Percentiles rank a stretch among this genome's conserved stretches.
Evolutionary conservation across 2,329 filamentous ascomycete species (phyloP).

Genomic region (Moelleriella libera): DNA sequence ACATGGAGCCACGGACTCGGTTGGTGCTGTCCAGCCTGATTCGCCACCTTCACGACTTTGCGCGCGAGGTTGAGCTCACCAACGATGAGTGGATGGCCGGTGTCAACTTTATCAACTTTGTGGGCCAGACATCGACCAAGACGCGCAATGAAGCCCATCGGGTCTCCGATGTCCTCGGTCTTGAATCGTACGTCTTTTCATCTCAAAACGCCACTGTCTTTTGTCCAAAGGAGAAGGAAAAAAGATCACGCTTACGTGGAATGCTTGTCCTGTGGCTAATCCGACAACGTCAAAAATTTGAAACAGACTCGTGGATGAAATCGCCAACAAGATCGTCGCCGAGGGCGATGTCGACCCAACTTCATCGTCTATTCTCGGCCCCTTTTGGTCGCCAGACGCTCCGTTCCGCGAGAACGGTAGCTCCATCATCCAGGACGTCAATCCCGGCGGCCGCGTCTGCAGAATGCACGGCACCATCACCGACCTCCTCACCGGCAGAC

Average conservation of each 20-base stretch:
- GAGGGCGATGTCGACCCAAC: slow-evolving; percentile 50
- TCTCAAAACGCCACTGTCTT: background rate
- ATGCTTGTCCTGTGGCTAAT: background rate
- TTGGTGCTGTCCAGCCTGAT: slow-evolving; percentile 51
- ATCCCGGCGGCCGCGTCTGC: slow-evolving; percentile 42
- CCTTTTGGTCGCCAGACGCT: slow-evolving; percentile 65
- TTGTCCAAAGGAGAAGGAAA: too few relatives aligned
- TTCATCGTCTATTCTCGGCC: slow-evolving; percentile 63
- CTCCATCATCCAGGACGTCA: slow-evolving; percentile 49
- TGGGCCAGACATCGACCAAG: slow-evolving; percentile 53
- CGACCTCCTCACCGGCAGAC: slow-evolving; percentile 50
- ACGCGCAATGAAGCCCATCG: slow-evolving; percentile 63
- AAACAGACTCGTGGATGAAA: slow-evolving; percentile 41
- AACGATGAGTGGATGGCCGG: slow-evolving; percentile 65
- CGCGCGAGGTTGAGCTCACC: slow-evolving; percentile 62
- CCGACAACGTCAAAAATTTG: too few relatives aligned
- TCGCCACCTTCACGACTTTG: slow-evolving; percentile 64
- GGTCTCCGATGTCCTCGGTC: slow-evolving; percentile 57
- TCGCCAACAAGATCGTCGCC: slow-evolving; percentile 48
- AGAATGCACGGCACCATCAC: slow-evolving; percentile 57
- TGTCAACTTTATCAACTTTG: slow-evolving; percentile 60
- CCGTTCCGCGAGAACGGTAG: slow-evolving; percentile 56
- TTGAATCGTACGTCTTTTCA: slow-evolving; percentile 47
- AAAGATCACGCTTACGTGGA: background rate
- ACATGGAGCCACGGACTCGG: slow-evolving; percentile 49